Evolutionary conservation across 1,284 basidiomycete species (phyloP).

Genomic region (Cutaneotrichosporon curvatum): DNA sequence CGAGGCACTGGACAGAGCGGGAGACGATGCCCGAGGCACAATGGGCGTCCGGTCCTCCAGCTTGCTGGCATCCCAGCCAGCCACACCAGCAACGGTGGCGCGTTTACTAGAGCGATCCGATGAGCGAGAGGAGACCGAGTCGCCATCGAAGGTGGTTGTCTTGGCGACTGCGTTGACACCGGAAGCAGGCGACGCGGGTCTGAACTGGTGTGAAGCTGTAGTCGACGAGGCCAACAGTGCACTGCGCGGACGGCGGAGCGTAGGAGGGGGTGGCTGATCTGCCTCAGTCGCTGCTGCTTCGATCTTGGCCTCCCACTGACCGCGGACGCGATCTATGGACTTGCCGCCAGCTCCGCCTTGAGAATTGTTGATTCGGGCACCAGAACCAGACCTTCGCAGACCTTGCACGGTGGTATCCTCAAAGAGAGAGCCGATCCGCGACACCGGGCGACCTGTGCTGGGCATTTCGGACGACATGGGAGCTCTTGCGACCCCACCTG

Average conservation of each 20-base stretch:
- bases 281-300: constrained; percentile 12
- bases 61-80: too few species aligned
- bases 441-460: neutral
- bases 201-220: too few species aligned
- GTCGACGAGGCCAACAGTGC: neutral
- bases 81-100: too few species aligned
- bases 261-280: neutral
- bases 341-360: constrained; percentile 20
- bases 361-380: constrained; percentile 12
- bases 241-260: neutral
- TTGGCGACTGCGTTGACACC: too few species aligned
- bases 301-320: constrained; percentile 42
- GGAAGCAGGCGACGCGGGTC: too few species aligned
- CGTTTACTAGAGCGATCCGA: too few species aligned
- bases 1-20: too few species aligned
- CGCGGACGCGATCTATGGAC: constrained; percentile 35
- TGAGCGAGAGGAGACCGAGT: neutral
- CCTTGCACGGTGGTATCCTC: constrained; percentile 6
- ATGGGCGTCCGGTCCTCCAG: too few species aligned
- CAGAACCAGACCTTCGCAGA: constrained; percentile 20
- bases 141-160: neutral
- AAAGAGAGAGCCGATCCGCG: constrained; percentile 18
- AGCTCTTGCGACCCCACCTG: neutral
- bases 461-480: neutral
- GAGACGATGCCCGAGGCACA: too few species aligned